These are phyloP conservation scores for Malus fusca DNA, from an alignment of 306 rosid genomes.

Conservation along the genomic window DNA sequence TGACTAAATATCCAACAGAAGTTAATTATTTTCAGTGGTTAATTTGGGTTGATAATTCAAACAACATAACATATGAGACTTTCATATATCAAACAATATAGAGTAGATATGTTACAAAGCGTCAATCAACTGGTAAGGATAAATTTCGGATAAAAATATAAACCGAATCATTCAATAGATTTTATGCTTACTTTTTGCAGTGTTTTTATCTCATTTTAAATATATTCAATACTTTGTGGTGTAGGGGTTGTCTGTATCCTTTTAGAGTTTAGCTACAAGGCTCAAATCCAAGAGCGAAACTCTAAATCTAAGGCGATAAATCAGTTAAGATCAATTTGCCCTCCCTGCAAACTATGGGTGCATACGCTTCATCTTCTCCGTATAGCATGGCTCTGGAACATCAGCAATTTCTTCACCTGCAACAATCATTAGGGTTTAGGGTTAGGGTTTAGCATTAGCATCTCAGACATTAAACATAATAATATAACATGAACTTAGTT, in stretches of 20 bases:
- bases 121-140: too few relatives aligned
- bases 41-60: too few relatives aligned
- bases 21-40: too few relatives aligned
- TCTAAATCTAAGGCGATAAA: neutral
- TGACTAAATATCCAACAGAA: neutral
- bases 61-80: too few relatives aligned
- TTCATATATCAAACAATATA: too few relatives aligned
- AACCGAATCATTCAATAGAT: too few relatives aligned
- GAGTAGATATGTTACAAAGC: neutral
- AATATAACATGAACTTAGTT: slow-evolving; percentile 9
- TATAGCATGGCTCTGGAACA: too few relatives aligned
- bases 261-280: neutral
- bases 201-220: too few relatives aligned
- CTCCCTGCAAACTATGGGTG: neutral
- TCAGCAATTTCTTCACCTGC: neutral
- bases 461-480: neutral
- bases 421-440: neutral
- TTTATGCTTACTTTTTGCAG: too few relatives aligned
- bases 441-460: neutral
- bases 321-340: neutral
- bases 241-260: neutral
- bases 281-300: neutral
- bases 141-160: too few relatives aligned
- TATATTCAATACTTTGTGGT: too few relatives aligned
- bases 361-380: too few relatives aligned